Base-by-base conservation (phyloP, 2,329 filamentous ascomycete genomes). In the Epichloe aotearoae region DNA sequence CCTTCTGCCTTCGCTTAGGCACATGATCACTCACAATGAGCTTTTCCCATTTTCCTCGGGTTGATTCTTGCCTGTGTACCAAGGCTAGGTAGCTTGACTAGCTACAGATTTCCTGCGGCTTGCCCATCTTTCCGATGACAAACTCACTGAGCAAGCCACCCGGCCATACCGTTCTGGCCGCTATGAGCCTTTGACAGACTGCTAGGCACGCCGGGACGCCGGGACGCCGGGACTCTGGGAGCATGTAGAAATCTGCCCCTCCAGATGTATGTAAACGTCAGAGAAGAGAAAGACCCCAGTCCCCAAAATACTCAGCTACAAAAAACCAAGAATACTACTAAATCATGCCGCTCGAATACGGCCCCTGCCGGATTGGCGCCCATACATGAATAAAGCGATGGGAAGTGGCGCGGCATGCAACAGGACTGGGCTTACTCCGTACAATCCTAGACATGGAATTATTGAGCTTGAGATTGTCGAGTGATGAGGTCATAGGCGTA, bases 401-500 rank as follows among this genome's bases (percentile, higher is more conserved):
- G 47, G 30, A 20, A 44, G 45, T 19, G 11, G 34, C 36, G 11
- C 15, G n/a, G 44, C 45, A 37, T 47, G 34, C 33, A 38, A 36
- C 43, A 19, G 15, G 26, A 8, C n/a, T n/a, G 36, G 5, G 36
- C 36, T 15, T 38, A n/a, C n/a, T n/a, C n/a, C n/a, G n/a, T n/a
- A 44, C 2, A 8, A 33, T 44, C 42, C 42, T 8, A 44, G 42
- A 33, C 42, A 33, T 44, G 20, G 23, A 33, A 44, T 30, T 26
- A 20, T 17, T 44, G 43, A 34, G 43, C 45, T 46, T 23, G 7
- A 3, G 43, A 10, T 23, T 20, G 5, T 20, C 14, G 12, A 37
- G 33, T 46, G 45, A 37, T 49, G 47, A 49, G n/a, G 47, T 49
- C 47, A 49, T 49, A 20, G 38, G 19, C 37, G 19, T n/a, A 23